Conservation (phyloP, 768 basidiomycete genomes). For the Suillus cothurnatus region DNA sequence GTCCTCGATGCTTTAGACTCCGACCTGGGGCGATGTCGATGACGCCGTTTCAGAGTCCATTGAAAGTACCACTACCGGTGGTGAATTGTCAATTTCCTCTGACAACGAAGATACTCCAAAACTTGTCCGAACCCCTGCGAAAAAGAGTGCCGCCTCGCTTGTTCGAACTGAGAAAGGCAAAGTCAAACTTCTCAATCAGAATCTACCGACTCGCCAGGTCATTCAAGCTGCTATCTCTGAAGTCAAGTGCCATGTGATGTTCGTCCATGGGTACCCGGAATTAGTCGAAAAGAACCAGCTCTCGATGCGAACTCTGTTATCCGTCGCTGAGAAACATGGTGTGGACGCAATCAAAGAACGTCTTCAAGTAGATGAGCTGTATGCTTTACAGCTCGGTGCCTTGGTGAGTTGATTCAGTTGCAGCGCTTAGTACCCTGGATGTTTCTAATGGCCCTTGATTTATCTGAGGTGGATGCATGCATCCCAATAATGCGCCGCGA, state of each 20-base stretch:
- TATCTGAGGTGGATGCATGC: not conserved
- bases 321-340: not conserved
- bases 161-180: not conserved
- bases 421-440: not conserved
- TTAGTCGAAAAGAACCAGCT: not conserved
- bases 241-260: not conserved
- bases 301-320: not conserved
- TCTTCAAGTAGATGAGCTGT: not conserved
- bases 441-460: not conserved
- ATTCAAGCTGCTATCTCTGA: not conserved
- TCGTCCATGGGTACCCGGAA: not conserved
- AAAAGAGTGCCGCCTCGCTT: not conserved
- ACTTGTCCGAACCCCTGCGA: not conserved
- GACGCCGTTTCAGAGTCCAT: not conserved
- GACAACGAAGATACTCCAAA: not conserved
- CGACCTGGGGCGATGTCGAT: not conserved
- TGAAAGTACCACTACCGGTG: not conserved
- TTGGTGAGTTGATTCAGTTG: constrained; percentile 2
- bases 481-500: not conserved
- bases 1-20: not conserved
- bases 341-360: not conserved
- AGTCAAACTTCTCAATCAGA: not conserved
- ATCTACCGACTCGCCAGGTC: not conserved
- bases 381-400: not conserved
- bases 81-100: not conserved